These are phyloP conservation scores for Sporisorium graminicola DNA, from an alignment of 1,284 basidiomycete genomes.

Conservation along the genomic window DNA sequence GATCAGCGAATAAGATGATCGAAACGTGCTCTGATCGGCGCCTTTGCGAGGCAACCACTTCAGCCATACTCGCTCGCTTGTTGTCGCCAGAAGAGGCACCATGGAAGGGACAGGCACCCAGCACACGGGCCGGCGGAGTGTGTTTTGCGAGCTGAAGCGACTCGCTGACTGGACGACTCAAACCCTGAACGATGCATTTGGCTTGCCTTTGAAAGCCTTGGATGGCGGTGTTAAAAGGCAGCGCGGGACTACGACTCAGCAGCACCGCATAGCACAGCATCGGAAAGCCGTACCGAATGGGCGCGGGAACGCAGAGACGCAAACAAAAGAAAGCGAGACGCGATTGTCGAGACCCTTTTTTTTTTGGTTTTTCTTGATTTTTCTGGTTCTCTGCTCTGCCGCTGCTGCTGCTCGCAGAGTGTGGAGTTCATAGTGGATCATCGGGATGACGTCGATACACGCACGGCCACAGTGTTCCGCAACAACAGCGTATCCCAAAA, in stretches of 20 bases:
- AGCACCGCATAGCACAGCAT: not conserved
- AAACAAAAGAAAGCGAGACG: not conserved
- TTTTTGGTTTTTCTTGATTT: no score
- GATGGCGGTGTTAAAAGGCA: not conserved
- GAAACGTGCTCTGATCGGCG: not conserved
- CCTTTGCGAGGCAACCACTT: not conserved
- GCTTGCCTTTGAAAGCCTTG: no score
- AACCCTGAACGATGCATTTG: no score
- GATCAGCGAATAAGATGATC: no score
- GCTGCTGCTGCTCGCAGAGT: not conserved
- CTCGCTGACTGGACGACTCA: no score
- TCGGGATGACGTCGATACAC: conserved; percentile 15
- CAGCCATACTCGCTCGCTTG: not conserved
- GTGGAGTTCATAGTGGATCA: not conserved
- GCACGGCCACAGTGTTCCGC: conserved; percentile 7
- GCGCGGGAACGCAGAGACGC: not conserved
- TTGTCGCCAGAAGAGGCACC: no score
- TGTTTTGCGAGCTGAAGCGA: not conserved
- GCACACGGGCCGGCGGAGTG: not conserved
- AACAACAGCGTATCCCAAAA: not conserved
- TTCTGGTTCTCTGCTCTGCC: not conserved
- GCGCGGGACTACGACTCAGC: conserved; percentile 1
- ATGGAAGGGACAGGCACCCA: not conserved
- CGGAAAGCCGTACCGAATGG: conserved; percentile 1
- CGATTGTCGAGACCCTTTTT: not conserved